Evolutionary conservation across 257 asterid genomes (phyloP).

Genomic region (Pogostemon cablin): DNA sequence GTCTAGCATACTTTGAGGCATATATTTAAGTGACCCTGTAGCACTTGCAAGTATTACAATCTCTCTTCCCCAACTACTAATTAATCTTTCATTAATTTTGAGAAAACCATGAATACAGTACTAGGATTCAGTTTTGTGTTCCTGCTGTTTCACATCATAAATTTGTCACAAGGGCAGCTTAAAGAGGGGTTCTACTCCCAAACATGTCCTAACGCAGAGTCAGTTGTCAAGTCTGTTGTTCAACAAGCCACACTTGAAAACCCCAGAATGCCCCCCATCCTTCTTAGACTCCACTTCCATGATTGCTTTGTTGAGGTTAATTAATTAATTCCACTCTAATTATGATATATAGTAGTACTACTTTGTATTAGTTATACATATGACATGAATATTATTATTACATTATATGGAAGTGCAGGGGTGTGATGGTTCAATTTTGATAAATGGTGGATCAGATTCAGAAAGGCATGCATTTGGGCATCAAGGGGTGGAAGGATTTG

Average conservation of each 20-base stretch:
- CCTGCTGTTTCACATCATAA: slow-evolving; percentile 1
- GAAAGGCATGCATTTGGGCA: slow-evolving; percentile 42
- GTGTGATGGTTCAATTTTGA: slow-evolving; percentile 52
- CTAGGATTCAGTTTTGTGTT: slow-evolving; percentile 17
- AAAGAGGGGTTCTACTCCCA: slow-evolving; percentile 48
- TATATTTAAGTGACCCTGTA: too few species aligned
- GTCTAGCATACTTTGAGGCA: too few species aligned
- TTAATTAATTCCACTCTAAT: slow-evolving; percentile 1
- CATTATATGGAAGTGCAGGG: slow-evolving; percentile 32
- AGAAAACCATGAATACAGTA: slow-evolving; percentile 19
- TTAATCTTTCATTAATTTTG: not conserved
- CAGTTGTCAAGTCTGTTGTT: slow-evolving; percentile 43
- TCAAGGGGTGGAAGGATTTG: slow-evolving; percentile 45
- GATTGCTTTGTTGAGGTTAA: slow-evolving; percentile 53
- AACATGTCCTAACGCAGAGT: slow-evolving; percentile 48
- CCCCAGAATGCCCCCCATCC: slow-evolving; percentile 36
- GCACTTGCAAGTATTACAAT: too few species aligned
- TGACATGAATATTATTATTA: not conserved
- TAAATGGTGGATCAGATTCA: slow-evolving; percentile 12
- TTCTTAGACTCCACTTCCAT: slow-evolving; percentile 53
- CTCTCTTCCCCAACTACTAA: not conserved
- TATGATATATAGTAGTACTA: not conserved
- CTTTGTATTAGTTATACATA: not conserved
- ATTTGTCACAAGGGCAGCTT: slow-evolving; percentile 34
- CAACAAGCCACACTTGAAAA: slow-evolving; percentile 30